A percentile compares a stretch with the other conserved stretches of the same genome.
phyloP scores from a whole-genome alignment of 331 rosid species.

The Saraca asoca region DNA sequence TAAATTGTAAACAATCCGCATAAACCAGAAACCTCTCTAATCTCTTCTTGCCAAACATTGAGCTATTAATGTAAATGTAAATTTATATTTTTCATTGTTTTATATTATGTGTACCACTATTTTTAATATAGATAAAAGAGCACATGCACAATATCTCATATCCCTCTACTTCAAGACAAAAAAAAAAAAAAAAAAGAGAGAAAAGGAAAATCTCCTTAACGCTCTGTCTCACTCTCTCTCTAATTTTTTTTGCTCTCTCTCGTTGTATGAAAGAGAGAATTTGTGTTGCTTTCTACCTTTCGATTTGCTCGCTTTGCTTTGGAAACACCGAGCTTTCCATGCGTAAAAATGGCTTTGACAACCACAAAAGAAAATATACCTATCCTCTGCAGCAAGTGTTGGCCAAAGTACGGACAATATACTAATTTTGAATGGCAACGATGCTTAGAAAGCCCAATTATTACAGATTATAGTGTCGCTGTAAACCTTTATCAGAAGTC shows the following conservation, averaged over 20 bases:
- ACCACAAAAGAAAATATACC: constrained; percentile 27
- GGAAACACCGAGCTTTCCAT: constrained; percentile 26
- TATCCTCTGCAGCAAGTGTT: constrained; percentile 25
- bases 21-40: too few relatives aligned
- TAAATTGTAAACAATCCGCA: too few relatives aligned
- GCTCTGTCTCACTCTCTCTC: too few relatives aligned
- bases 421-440: constrained; percentile 27
- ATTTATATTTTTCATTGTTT: too few relatives aligned
- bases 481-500: constrained; percentile 8
- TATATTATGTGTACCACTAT: too few relatives aligned
- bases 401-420: constrained; percentile 34
- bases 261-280: too few relatives aligned
- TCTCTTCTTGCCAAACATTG: too few relatives aligned
- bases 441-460: constrained; percentile 24
- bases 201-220: too few relatives aligned
- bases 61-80: too few relatives aligned
- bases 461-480: neutral
- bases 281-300: constrained; percentile 30
- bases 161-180: neutral
- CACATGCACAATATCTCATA: neutral
- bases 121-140: too few relatives aligned
- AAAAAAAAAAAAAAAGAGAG: too few relatives aligned
- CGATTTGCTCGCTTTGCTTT: constrained; percentile 33
- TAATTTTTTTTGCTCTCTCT: too few relatives aligned
- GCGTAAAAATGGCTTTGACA: constrained; percentile 34